A percentile compares a stretch with the other conserved stretches of the same genome.
phyloP scores from a whole-genome alignment of 2,329 filamentous ascomycete genomes.

The Neonectria neomacrospora region DNA sequence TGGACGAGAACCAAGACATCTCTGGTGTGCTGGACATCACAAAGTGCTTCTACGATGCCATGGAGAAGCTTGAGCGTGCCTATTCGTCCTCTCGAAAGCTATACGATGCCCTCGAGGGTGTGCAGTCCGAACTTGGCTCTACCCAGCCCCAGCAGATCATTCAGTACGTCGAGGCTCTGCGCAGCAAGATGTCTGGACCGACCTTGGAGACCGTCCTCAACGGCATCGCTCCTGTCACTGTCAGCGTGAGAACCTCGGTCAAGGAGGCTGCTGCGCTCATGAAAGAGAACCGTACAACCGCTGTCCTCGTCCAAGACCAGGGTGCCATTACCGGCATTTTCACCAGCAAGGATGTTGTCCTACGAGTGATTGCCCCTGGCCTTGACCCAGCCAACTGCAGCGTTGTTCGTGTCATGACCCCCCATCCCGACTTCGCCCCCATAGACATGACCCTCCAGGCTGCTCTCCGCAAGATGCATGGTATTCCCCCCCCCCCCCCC shows the following conservation, averaged over 20 bases:
- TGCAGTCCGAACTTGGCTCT: conserved; percentile 94
- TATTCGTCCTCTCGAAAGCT: conserved; percentile 98
- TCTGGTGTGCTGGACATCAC: conserved; percentile 98
- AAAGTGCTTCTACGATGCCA: conserved; percentile 99
- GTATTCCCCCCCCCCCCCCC: conserved; percentile 71
- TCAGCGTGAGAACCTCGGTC: conserved; percentile 94
- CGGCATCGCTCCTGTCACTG: conserved; percentile 90
- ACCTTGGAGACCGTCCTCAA: conserved; percentile 95
- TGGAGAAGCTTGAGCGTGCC: conserved; percentile 98
- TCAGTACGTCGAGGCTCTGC: conserved; percentile 95
- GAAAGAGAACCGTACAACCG: conserved; percentile 99
- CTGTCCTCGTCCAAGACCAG: conserved; percentile 94
- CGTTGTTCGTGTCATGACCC: conserved; percentile 98
- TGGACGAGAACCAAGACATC: conserved; percentile 99
- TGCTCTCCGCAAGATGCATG: conserved; percentile 98
- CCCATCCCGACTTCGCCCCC: conserved; percentile 97
- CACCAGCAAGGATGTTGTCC: conserved; percentile 98
- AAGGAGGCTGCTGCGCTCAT: conserved; percentile 95
- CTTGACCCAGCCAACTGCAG: conserved; percentile 95
- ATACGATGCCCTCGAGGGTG: conserved; percentile 96
- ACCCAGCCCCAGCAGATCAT: conserved; percentile 99
- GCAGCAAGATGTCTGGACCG: conserved; percentile 96
- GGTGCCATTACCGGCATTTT: conserved; percentile 99
- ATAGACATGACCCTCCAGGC: conserved; percentile 99
- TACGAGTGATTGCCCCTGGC: conserved; percentile 96